These are phyloP conservation scores for Parastagonospora nodorum DNA, from an alignment of 2,329 filamentous ascomycete species.

Conservation along the genomic window DNA sequence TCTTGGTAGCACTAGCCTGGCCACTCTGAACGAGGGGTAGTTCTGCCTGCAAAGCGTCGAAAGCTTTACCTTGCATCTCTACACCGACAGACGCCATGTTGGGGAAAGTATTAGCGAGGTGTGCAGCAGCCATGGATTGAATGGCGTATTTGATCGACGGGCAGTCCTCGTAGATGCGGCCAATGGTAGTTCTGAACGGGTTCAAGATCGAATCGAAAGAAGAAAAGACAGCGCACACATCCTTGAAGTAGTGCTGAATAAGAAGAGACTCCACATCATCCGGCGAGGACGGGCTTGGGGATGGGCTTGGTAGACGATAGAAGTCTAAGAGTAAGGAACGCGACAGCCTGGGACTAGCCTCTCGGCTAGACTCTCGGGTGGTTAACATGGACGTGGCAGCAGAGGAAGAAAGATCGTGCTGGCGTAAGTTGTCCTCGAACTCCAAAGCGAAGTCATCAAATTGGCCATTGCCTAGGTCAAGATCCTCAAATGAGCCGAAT, in stretches of 20 bases:
- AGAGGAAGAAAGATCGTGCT: constrained; percentile 21
- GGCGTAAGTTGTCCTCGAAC: constrained; percentile 20
- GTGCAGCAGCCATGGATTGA: constrained; percentile 68
- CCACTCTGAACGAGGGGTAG: constrained; percentile 51
- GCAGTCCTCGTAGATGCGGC: constrained; percentile 62
- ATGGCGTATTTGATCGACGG: constrained; percentile 65
- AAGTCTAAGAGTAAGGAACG: constrained; percentile 48
- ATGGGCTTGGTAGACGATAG: constrained; percentile 43
- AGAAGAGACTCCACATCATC: constrained; percentile 60
- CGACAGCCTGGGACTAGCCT: constrained; percentile 38
- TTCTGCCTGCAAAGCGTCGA: constrained; percentile 57
- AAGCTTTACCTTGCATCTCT: constrained; percentile 59
- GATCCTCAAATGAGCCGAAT: constrained; percentile 32
- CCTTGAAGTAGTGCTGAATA: constrained; percentile 68
- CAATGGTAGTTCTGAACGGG: constrained; percentile 64
- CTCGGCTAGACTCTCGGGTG: constrained; percentile 21
- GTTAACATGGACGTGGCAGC: constrained; percentile 13
- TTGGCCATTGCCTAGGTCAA: constrained; percentile 32
- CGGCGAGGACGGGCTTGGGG: constrained; percentile 41
- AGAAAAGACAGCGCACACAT: constrained; percentile 66
- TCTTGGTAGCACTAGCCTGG: constrained; percentile 53
- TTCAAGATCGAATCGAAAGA: constrained; percentile 68
- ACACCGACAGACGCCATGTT: constrained; percentile 57
- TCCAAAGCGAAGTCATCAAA: constrained; percentile 27
- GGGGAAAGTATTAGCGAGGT: constrained; percentile 62